Conservation (phyloP, 1,284 basidiomycete genomes). For the Ceratobasidium sp. region DNA sequence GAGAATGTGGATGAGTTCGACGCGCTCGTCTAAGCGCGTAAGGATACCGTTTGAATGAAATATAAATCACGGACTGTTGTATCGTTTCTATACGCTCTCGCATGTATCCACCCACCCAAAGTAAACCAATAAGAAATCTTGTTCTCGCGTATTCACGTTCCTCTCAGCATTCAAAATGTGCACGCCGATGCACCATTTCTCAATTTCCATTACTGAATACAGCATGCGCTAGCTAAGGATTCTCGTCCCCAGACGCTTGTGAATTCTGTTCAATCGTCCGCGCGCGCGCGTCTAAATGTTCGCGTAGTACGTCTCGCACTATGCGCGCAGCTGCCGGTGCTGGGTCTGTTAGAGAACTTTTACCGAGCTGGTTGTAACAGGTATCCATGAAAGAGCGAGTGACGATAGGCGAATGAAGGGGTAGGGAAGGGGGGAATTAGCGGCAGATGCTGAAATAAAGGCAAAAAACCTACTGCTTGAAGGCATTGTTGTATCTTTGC, state of each 20-base stretch:
- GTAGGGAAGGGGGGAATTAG: background rate
- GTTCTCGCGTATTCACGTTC: background rate
- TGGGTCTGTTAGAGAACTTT: slow-evolving; percentile 26
- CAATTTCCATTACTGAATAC: slow-evolving; percentile 13
- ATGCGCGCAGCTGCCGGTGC: slow-evolving; percentile 34
- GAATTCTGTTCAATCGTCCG: slow-evolving; percentile 40
- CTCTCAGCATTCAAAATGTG: background rate
- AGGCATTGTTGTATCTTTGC: slow-evolving; percentile 39
- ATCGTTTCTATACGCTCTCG: slow-evolving; percentile 68
- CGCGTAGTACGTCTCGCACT: slow-evolving; percentile 34
- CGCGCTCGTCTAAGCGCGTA: slow-evolving; percentile 58
- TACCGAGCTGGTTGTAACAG: slow-evolving; percentile 38
- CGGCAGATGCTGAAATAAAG: background rate
- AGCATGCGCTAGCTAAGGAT: background rate
- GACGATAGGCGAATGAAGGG: too few species aligned
- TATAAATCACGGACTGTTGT: slow-evolving; percentile 24
- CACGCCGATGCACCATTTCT: background rate
- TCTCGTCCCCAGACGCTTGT: slow-evolving; percentile 25
- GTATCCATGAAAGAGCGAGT: too few species aligned
- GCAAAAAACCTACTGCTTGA: slow-evolving; percentile 22
- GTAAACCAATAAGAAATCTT: slow-evolving; percentile 1
- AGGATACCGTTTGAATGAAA: slow-evolving; percentile 22
- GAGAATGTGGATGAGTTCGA: slow-evolving; percentile 67
- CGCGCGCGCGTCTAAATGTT: slow-evolving; percentile 38
- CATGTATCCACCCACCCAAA: slow-evolving; percentile 52